These are phyloP conservation scores for Microbotryum lychnidis-dioicae DNA, from an alignment of 1,284 basidiomycete species.

Conservation along the genomic window DNA sequence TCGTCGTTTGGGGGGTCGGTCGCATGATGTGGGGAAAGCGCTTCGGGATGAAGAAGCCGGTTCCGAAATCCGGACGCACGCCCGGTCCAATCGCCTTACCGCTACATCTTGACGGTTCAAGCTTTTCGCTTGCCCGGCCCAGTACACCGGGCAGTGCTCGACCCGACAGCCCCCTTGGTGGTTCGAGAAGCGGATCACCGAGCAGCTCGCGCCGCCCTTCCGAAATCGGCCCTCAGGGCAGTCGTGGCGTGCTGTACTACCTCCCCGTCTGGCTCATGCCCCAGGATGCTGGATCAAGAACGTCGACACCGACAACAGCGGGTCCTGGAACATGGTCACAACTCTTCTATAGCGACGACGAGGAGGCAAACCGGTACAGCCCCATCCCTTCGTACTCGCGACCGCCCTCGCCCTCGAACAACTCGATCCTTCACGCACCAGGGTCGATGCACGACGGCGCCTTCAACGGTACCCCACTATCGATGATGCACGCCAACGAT, in stretches of 20 bases:
- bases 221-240: conserved; percentile 1
- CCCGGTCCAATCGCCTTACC: conserved; percentile 27
- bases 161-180: not conserved
- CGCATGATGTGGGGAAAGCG: conserved; percentile 48
- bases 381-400: conserved; percentile 27
- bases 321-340: conserved; percentile 17
- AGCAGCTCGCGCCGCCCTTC: conserved; percentile 6
- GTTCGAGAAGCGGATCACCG: conserved; percentile 3
- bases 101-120: not conserved
- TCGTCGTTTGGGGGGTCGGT: conserved; percentile 61
- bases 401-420: conserved; percentile 27
- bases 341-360: conserved; percentile 19
- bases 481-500: too few species aligned
- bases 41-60: conserved; percentile 4
- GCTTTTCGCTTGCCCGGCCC: conserved; percentile 5
- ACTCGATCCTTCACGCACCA: conserved; percentile 29
- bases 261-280: conserved; percentile 30
- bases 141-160: conserved; percentile 7
- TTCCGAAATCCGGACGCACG: not conserved
- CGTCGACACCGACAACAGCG: not conserved
- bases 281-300: conserved; percentile 1
- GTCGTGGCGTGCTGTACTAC: conserved; percentile 27
- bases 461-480: conserved; percentile 23
- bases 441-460: conserved; percentile 29
- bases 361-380: conserved; percentile 18